These are phyloP conservation scores for Camellia sinensis DNA, from an alignment of 148 eudicot species.

Conservation along the genomic window DNA sequence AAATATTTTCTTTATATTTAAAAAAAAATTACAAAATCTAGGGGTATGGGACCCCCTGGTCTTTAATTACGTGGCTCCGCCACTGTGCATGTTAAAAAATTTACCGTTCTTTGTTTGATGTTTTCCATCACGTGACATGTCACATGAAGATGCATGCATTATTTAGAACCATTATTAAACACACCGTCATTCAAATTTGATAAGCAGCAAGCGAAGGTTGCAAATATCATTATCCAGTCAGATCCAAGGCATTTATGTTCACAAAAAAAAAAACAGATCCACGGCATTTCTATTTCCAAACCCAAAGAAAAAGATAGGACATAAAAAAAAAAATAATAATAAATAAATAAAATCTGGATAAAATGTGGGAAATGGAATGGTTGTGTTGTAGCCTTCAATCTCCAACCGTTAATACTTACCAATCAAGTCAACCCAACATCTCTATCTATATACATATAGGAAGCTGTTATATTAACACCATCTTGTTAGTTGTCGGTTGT, in stretches of 20 bases:
- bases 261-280: no score
- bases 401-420: not conserved
- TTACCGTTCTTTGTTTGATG: no score
- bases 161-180: no score
- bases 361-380: not conserved
- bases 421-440: not conserved
- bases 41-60: no score
- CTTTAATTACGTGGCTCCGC: no score
- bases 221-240: not conserved
- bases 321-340: not conserved
- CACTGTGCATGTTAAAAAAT: no score
- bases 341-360: not conserved
- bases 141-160: no score
- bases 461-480: not conserved
- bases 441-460: not conserved
- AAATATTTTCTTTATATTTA: no score
- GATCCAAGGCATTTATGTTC: no score
- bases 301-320: not conserved
- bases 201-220: not conserved
- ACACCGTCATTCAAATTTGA: not conserved
- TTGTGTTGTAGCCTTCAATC: slow-evolving; percentile 1
- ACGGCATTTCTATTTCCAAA: not conserved
- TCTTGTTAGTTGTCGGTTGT: slow-evolving; percentile 3
- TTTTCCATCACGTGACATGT: no score
- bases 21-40: no score